Conservation (phyloP, 2,329 filamentous ascomycete species). For the Fusarium sp. region DNA sequence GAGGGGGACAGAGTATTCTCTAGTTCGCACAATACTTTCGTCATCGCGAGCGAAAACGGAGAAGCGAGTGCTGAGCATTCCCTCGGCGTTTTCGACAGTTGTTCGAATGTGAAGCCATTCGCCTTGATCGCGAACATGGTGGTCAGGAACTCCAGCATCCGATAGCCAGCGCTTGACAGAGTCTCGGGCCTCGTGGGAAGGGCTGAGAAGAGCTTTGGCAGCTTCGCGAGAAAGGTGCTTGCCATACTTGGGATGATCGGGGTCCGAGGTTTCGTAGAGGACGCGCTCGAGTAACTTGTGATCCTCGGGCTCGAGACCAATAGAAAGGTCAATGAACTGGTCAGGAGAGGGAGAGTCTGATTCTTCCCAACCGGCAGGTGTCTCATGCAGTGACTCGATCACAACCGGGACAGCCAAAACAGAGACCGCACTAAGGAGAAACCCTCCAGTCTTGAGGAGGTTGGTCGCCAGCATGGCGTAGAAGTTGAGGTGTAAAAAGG, state of each 20-base stretch:
- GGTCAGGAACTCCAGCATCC: conserved; percentile 51
- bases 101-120: conserved; percentile 58
- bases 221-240: conserved; percentile 60
- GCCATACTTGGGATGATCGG: conserved; percentile 59
- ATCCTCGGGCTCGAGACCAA: conserved; percentile 46
- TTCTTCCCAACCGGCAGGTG: conserved; percentile 42
- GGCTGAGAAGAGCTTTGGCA: conserved; percentile 61
- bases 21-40: conserved; percentile 56
- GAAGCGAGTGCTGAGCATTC: conserved; percentile 61
- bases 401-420: conserved; percentile 31
- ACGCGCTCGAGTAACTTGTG: conserved; percentile 54
- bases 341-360: conserved; percentile 26
- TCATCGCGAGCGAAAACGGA: conserved; percentile 50
- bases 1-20: conserved; percentile 54
- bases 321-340: conserved; percentile 46
- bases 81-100: conserved; percentile 54
- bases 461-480: conserved; percentile 12
- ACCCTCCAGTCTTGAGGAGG: conserved; percentile 11
- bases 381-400: conserved; percentile 36
- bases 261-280: conserved; percentile 61
- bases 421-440: conserved; percentile 22
- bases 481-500: not conserved
- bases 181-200: conserved; percentile 52
- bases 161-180: conserved; percentile 60
- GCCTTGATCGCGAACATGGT: conserved; percentile 51